phyloP scores from a whole-genome alignment of 208 protist species.

The Herpetomonas samuelpessoai region DNA sequence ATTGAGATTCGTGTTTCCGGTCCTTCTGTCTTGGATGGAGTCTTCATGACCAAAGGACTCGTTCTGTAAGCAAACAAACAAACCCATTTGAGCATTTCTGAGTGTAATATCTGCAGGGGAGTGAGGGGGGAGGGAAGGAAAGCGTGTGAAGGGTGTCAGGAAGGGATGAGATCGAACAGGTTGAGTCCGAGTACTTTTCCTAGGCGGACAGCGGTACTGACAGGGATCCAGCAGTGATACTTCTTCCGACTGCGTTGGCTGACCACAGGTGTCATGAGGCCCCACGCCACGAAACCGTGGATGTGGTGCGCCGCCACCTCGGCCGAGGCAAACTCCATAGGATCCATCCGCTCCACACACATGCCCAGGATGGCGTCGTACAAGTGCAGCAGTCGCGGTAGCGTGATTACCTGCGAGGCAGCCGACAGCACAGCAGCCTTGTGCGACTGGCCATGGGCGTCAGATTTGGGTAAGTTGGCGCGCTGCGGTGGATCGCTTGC shows the following conservation, averaged over 20 bases:
- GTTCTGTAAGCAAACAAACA: no score
- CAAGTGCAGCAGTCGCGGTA: conserved; percentile 45
- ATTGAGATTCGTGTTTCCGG: no score
- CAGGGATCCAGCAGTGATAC: conserved; percentile 80
- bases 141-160: no score
- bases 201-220: conserved; percentile 66
- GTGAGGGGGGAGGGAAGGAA: no score
- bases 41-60: no score
- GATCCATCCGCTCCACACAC: conserved; percentile 60
- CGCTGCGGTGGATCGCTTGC: no score
- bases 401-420: conserved; percentile 46
- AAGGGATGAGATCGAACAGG: conserved; percentile 78
- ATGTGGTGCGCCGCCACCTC: conserved; percentile 62
- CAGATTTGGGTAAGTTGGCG: background rate
- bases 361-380: conserved; percentile 70
- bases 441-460: conserved; percentile 54
- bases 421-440: conserved; percentile 64
- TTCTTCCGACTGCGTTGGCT: conserved; percentile 21
- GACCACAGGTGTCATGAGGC: conserved; percentile 48
- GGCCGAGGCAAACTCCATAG: conserved; percentile 59
- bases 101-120: no score
- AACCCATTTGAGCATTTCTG: no score
- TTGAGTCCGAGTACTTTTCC: conserved; percentile 52
- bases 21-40: no score
- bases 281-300: conserved; percentile 69